Conservation (phyloP, 2,329 filamentous ascomycete species). For the Periconia sp. region DNA sequence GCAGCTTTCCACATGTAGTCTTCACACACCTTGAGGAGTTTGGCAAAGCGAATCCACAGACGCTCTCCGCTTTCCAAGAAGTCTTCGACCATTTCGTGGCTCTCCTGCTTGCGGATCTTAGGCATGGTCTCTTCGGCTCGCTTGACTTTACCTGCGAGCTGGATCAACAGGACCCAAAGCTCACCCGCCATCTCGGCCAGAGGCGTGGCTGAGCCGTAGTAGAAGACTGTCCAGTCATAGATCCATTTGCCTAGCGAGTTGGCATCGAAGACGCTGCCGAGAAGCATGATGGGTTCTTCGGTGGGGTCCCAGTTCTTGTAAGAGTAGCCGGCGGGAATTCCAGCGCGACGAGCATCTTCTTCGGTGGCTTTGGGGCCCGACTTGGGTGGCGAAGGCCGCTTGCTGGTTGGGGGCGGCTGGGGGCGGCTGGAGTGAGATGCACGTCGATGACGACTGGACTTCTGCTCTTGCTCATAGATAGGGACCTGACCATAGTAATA, state of each 20-base stretch:
- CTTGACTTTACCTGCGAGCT: constrained; percentile 92
- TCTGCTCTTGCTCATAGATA: constrained; percentile 46
- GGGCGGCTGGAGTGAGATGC: constrained; percentile 50
- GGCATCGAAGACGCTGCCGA: constrained; percentile 95
- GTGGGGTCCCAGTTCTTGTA: constrained; percentile 98
- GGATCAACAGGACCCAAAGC: constrained; percentile 91
- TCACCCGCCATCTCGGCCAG: constrained; percentile 92
- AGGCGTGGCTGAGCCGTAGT: constrained; percentile 77
- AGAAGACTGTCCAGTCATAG: constrained; percentile 98
- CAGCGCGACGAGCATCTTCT: constrained; percentile 63
- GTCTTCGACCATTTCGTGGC: constrained; percentile 79
- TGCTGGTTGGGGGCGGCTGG: constrained; percentile 44
- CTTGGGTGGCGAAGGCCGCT: constrained; percentile 40
- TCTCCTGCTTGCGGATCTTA: constrained; percentile 71
- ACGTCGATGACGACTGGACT: constrained; percentile 55
- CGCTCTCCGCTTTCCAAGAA: constrained; percentile 89
- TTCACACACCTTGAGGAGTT: constrained; percentile 87
- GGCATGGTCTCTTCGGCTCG: constrained; percentile 77
- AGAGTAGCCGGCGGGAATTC: constrained; percentile 87
- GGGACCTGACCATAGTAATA: constrained; percentile 53
- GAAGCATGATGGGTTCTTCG: constrained; percentile 88
- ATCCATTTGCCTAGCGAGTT: constrained; percentile 99
- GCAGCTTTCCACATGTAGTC: constrained; percentile 91
- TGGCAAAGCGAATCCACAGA: constrained; percentile 80
- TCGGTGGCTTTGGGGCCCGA: constrained; percentile 57